Evolutionary conservation across 139 green algal genomes (phyloP).

Genomic region (Dunaliella sp.): DNA sequence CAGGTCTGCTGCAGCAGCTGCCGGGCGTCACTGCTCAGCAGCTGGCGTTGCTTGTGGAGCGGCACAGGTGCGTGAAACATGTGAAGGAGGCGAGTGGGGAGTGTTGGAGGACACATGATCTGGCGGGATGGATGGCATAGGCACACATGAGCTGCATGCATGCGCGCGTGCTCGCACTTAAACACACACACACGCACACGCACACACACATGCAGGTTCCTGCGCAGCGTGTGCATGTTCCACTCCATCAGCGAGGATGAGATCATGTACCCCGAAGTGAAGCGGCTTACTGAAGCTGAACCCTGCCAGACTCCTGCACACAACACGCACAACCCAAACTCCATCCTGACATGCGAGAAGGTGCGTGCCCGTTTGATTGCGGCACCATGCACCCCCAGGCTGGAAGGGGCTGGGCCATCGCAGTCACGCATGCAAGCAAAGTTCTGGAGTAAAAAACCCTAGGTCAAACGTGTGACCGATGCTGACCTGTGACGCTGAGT

Average conservation of each 20-base stretch:
- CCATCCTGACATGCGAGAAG: not conserved
- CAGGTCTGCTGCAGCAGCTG: constrained; percentile 42
- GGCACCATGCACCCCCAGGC: too few relatives aligned
- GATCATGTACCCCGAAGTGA: constrained; percentile 79
- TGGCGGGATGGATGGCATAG: too few relatives aligned
- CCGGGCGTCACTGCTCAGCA: constrained; percentile 30
- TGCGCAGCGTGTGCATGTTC: constrained; percentile 85
- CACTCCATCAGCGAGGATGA: constrained; percentile 89
- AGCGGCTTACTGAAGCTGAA: constrained; percentile 27
- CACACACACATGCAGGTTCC: constrained; percentile 53
- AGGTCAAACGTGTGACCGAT: too few relatives aligned
- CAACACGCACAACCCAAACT: not conserved
- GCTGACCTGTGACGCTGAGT: too few relatives aligned
- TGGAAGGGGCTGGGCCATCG: too few relatives aligned
- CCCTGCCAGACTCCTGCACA: not conserved
- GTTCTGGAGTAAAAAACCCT: too few relatives aligned
- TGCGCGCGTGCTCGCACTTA: too few relatives aligned
- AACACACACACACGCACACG: constrained; percentile 22
- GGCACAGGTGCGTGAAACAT: constrained; percentile 77
- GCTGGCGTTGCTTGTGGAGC: constrained; percentile 67
- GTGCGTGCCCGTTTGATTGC: not conserved
- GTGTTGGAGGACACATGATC: too few relatives aligned
- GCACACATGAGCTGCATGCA: too few relatives aligned
- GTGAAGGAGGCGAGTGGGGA: too few relatives aligned
- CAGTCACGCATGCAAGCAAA: too few relatives aligned